phyloP scores from a whole-genome alignment of 2,329 filamentous ascomycete species.

The Aotearoamyces nothofagi region DNA sequence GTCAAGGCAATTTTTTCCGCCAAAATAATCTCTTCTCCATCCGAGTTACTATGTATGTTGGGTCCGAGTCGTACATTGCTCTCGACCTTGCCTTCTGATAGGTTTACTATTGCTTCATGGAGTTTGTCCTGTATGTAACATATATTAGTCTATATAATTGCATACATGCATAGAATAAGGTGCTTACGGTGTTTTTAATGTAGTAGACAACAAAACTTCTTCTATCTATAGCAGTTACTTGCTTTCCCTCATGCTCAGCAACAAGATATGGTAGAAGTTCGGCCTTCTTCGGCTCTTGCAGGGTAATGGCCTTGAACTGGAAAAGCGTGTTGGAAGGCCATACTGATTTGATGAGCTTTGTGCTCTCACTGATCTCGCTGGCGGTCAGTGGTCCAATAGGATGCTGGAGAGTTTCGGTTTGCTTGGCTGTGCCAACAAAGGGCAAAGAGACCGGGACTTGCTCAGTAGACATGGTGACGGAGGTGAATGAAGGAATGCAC shows the following conservation, averaged over 20 bases:
- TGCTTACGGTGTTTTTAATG: conserved; percentile 39
- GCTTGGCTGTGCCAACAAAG: conserved; percentile 10
- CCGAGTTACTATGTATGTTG: conserved; percentile 41
- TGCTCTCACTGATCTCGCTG: conserved; percentile 37
- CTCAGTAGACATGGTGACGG: conserved; percentile 11
- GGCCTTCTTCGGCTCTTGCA: conserved; percentile 39
- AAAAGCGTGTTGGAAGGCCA: conserved; percentile 40
- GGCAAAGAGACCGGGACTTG: conserved; percentile 12
- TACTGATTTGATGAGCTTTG: conserved; percentile 30
- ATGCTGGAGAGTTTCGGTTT: conserved; percentile 22
- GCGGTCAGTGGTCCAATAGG: conserved; percentile 43
- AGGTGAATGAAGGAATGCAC: too few relatives aligned
- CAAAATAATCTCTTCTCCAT: conserved; percentile 41
- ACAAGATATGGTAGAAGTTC: conserved; percentile 34
- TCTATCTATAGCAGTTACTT: conserved; percentile 27
- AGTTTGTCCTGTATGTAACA: conserved; percentile 44
- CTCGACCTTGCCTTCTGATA: conserved; percentile 33
- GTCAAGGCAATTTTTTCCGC: conserved; percentile 39
- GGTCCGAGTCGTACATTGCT: conserved; percentile 41
- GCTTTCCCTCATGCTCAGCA: conserved; percentile 27
- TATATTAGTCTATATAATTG: too few relatives aligned
- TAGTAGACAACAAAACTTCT: conserved; percentile 42
- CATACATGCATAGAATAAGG: too few relatives aligned
- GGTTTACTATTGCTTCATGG: conserved; percentile 40
- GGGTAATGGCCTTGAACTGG: conserved; percentile 47